phyloP scores from a whole-genome alignment of 108 stramenopile genomes.

The Cylindrotheca closterium region DNA sequence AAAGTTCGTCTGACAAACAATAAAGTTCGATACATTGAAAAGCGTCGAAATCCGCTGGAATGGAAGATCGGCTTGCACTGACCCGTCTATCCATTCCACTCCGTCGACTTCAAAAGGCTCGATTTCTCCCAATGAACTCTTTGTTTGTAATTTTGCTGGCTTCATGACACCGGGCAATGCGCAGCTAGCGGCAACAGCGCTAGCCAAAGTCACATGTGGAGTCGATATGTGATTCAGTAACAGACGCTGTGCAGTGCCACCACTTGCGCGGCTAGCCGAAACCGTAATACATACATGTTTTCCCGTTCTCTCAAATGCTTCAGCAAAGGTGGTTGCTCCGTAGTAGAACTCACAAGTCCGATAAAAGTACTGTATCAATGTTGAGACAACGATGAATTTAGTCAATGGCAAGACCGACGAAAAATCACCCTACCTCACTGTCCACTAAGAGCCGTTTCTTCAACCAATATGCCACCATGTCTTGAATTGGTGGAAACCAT shows the following conservation, averaged over 20 bases:
- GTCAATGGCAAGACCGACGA: no score
- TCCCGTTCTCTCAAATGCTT: constrained; percentile 87
- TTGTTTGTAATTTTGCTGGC: constrained; percentile 83
- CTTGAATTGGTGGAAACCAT: constrained; percentile 81
- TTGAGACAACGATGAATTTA: no score
- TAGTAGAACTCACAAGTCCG: constrained; percentile 89
- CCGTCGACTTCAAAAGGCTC: constrained; percentile 94
- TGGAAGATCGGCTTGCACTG: constrained; percentile 91
- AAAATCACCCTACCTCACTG: constrained; percentile 56
- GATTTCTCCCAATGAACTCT: constrained; percentile 74
- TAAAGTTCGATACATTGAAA: constrained; percentile 87
- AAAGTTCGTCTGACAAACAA: constrained; percentile 92
- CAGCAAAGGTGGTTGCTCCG: constrained; percentile 85
- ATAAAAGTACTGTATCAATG: constrained; percentile 39
- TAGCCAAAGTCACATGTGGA: constrained; percentile 87
- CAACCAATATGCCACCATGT: constrained; percentile 82
- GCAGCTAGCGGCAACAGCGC: constrained; percentile 89
- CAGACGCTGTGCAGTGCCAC: constrained; percentile 80
- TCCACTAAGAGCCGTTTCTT: constrained; percentile 78
- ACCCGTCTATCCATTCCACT: constrained; percentile 93
- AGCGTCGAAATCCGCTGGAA: constrained; percentile 91
- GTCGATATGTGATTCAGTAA: constrained; percentile 92
- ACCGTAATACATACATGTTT: constrained; percentile 95
- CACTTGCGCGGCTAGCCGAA: constrained; percentile 74
- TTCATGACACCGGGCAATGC: constrained; percentile 92